Conservation (phyloP, 2,329 filamentous ascomycete species). For the Drechmeria coniospora region DNA sequence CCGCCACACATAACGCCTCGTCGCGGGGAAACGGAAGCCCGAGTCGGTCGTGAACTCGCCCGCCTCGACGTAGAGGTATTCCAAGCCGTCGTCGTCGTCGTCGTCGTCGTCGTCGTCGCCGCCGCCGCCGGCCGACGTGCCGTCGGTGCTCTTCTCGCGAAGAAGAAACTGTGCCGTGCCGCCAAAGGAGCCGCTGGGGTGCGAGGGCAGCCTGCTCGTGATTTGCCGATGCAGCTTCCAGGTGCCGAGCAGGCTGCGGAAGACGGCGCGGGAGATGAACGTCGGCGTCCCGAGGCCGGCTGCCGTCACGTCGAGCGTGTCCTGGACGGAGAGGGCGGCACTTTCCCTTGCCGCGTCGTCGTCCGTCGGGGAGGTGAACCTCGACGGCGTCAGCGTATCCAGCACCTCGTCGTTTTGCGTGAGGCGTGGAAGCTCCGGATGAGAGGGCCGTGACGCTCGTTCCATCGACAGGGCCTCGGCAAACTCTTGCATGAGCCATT, state of each 20-base stretch:
- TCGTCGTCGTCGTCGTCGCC: slow-evolving; percentile 1
- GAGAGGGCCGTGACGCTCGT: slow-evolving; percentile 18
- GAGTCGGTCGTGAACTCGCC: slow-evolving; percentile 46
- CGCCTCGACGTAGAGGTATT: slow-evolving; percentile 56
- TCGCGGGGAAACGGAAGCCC: slow-evolving; percentile 42
- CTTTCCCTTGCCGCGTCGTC: slow-evolving; percentile 21
- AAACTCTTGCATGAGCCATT: slow-evolving; percentile 60
- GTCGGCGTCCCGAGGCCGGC: slow-evolving; percentile 26
- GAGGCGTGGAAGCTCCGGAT: slow-evolving; percentile 13
- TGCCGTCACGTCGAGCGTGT: slow-evolving; percentile 26
- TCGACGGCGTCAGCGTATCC: slow-evolving; percentile 39
- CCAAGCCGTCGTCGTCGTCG: slow-evolving; percentile 24
- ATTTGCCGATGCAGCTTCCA: slow-evolving; percentile 51
- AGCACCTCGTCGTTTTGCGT: slow-evolving; percentile 27
- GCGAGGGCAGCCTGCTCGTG: slow-evolving; percentile 33
- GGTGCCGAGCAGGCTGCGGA: slow-evolving; percentile 52
- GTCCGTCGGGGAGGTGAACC: slow-evolving; percentile 28
- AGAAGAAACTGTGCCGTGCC: slow-evolving; percentile 52
- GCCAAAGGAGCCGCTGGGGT: slow-evolving; percentile 48
- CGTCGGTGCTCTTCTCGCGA: slow-evolving; percentile 40
- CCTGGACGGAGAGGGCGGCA: slow-evolving; percentile 26
- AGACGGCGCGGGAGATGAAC: slow-evolving; percentile 52
- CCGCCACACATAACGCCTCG: slow-evolving; percentile 55
- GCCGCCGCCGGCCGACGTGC: slow-evolving; percentile 8
- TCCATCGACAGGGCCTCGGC: slow-evolving; percentile 39